Conservation (phyloP, 108 stramenopile species). For the Fragilaria radians region DNA sequence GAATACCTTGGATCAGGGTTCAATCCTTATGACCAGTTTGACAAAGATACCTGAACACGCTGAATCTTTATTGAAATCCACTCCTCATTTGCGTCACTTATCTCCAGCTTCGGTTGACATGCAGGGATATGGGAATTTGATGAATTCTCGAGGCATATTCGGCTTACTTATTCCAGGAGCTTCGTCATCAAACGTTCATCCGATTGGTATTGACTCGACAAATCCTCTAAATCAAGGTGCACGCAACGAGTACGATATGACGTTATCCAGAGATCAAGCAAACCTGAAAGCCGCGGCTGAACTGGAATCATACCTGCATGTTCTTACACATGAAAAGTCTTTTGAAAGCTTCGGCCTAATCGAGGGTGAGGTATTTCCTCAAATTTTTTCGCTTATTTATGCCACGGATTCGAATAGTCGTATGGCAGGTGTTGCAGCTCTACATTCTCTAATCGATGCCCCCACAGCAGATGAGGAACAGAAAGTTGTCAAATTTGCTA, state of each 20-base stretch:
- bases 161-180: conserved; percentile 6
- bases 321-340: conserved; percentile 78
- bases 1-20: not conserved
- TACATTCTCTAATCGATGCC: conserved; percentile 73
- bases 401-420: conserved; percentile 40
- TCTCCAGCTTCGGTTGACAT: conserved; percentile 66
- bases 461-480: conserved; percentile 84
- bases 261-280: conserved; percentile 44
- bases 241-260: conserved; percentile 40
- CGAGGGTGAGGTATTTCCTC: conserved; percentile 72
- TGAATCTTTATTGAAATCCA: conserved; percentile 53
- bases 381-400: conserved; percentile 71
- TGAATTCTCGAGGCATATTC: conserved; percentile 17
- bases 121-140: conserved; percentile 35
- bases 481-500: conserved; percentile 90
- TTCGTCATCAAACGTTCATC: not conserved
- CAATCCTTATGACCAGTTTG: not conserved
- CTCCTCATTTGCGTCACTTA: conserved; percentile 71
- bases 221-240: not conserved
- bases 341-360: conserved; percentile 71
- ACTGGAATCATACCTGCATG: conserved; percentile 64
- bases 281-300: conserved; percentile 64
- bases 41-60: conserved; percentile 45
- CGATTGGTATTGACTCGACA: not conserved
- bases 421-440: conserved; percentile 75